Evolutionary conservation across 345 rosid species (phyloP).

Genomic region (Eucalyptus tenuipes): DNA sequence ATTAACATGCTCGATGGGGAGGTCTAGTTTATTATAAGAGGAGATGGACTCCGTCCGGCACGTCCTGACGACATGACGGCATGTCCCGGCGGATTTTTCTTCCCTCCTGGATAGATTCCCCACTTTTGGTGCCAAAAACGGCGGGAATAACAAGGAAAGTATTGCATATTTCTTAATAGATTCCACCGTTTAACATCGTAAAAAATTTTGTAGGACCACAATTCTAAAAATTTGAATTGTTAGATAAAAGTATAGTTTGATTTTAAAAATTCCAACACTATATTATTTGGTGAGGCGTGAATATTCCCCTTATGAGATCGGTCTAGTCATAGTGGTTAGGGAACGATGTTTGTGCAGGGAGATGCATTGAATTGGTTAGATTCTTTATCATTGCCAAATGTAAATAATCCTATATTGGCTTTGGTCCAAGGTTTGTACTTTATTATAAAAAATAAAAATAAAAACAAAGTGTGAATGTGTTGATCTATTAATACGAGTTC

Average conservation of each 20-base stretch:
- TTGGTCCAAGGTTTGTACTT: background rate
- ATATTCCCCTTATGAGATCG: background rate
- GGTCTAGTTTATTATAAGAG: background rate
- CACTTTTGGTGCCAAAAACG: background rate
- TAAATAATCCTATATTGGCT: background rate
- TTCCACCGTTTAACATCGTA: background rate
- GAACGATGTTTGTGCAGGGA: background rate
- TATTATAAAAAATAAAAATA: background rate
- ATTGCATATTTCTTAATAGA: background rate
- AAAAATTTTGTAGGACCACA: background rate
- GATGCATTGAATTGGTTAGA: background rate
- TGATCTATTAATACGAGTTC: background rate
- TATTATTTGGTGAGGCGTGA: background rate
- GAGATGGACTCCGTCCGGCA: background rate
- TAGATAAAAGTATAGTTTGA: background rate
- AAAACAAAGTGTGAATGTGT: background rate
- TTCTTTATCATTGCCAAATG: background rate
- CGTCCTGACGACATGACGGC: background rate
- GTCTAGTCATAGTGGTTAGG: background rate
- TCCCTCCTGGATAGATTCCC: background rate
- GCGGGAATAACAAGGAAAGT: background rate
- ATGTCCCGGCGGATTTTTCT: background rate
- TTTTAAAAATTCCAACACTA: background rate
- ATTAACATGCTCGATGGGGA: background rate
- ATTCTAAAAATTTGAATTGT: background rate